Evolutionary conservation across 306 rosid species (phyloP).

Genomic region (Quercus cerris): DNA sequence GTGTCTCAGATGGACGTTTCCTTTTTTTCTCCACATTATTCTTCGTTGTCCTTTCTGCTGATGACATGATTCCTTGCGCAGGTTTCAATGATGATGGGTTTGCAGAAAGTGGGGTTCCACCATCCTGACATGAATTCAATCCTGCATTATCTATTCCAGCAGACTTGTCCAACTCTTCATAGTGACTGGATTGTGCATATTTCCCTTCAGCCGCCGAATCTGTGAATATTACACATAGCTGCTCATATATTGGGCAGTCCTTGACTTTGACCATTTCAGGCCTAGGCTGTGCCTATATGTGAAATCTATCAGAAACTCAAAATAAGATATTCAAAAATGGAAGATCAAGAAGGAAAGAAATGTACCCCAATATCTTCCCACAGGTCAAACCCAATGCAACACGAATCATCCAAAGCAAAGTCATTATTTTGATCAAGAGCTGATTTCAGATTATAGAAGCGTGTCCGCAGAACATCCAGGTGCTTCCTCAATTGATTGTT

Average conservation of each 20-base stretch:
- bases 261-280: conserved; percentile 56
- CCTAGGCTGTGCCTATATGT: conserved; percentile 52
- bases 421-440: conserved; percentile 65
- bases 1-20: conserved; percentile 56
- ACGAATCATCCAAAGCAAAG: conserved; percentile 60
- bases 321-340: conserved; percentile 1
- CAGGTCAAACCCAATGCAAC: conserved; percentile 60
- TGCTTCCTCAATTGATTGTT: conserved; percentile 91
- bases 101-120: conserved; percentile 33
- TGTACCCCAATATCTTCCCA: conserved; percentile 80
- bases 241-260: conserved; percentile 86
- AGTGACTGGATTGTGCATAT: conserved; percentile 86
- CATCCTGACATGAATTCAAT: conserved; percentile 42
- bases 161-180: conserved; percentile 60
- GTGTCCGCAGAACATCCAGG: conserved; percentile 81
- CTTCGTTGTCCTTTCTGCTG: conserved; percentile 42
- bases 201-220: conserved; percentile 73
- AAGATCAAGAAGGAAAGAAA: neutral
- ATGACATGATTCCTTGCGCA: conserved; percentile 30
- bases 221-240: conserved; percentile 66
- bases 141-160: conserved; percentile 28
- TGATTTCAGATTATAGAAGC: conserved; percentile 64
- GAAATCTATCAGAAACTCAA: conserved; percentile 23
- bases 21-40: conserved; percentile 48
- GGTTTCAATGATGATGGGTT: conserved; percentile 33